A percentile compares a stretch with the other conserved stretches of the same genome.
phyloP scores from a whole-genome alignment of 2,329 filamentous ascomycete genomes.

The Fulvia fulva region DNA sequence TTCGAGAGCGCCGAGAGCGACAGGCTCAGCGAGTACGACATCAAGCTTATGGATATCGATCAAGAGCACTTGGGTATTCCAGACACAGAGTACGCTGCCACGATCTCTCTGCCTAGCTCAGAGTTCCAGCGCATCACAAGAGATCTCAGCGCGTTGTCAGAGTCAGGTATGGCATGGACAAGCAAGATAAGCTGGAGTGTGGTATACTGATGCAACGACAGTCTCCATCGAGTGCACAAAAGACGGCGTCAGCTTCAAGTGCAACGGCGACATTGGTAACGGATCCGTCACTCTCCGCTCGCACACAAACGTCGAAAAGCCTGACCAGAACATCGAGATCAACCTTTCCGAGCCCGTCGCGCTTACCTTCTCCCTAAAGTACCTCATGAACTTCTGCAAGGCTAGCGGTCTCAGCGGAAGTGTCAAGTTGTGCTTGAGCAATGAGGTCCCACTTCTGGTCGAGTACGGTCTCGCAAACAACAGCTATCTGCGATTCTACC shows the following conservation, averaged over 20 bases:
- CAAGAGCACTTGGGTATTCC: slow-evolving; percentile 98
- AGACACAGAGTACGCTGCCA: slow-evolving; percentile 96
- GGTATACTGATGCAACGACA: slow-evolving; percentile 37
- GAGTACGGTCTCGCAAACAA: slow-evolving; percentile 80
- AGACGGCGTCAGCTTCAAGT: slow-evolving; percentile 93
- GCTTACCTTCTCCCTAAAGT: slow-evolving; percentile 97
- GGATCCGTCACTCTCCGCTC: slow-evolving; percentile 88
- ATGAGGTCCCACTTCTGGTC: slow-evolving; percentile 92
- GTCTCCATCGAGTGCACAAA: slow-evolving; percentile 95
- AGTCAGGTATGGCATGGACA: slow-evolving; percentile 68
- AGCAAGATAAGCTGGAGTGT: background rate
- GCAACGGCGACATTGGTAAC: slow-evolving; percentile 91
- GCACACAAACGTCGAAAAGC: slow-evolving; percentile 86
- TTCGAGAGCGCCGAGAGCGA: slow-evolving; percentile 90
- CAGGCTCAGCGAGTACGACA: slow-evolving; percentile 95
- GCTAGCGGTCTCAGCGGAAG: slow-evolving; percentile 74
- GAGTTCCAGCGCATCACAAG: slow-evolving; percentile 96
- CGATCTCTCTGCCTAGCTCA: slow-evolving; percentile 77
- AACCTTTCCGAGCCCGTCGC: slow-evolving; percentile 87
- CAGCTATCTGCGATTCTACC: slow-evolving; percentile 93
- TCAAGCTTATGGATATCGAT: slow-evolving; percentile 99
- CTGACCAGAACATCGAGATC: slow-evolving; percentile 79
- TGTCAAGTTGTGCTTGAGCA: slow-evolving; percentile 91
- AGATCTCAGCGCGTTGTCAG: slow-evolving; percentile 85
- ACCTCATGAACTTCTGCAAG: slow-evolving; percentile 99